Evolutionary conservation across 495 filamentous ascomycete genomes (phyloP).

Genomic region (Trichocladium antarcticum): DNA sequence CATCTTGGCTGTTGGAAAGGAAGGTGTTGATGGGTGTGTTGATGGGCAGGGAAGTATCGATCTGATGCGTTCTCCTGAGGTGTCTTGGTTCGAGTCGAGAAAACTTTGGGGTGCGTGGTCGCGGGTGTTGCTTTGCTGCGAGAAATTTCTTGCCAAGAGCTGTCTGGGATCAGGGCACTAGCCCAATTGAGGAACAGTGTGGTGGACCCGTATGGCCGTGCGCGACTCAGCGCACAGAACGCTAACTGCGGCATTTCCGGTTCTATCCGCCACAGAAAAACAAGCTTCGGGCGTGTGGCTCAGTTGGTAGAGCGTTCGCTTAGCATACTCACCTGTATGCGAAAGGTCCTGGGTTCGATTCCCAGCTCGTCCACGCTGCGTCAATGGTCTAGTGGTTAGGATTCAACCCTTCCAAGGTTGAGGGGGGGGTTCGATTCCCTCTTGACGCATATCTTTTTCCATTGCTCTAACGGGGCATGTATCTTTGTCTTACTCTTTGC

Average conservation of each 20-base stretch:
- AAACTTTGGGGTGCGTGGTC: neutral
- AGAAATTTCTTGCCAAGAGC: slow-evolving; percentile 7
- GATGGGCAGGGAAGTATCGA: neutral
- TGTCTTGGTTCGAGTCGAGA: no score
- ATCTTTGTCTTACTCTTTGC: neutral
- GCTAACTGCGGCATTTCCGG: neutral
- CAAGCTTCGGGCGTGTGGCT: slow-evolving; percentile 10
- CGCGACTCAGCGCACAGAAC: neutral
- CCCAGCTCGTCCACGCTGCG: slow-evolving; percentile 15
- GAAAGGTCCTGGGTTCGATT: slow-evolving; percentile 20
- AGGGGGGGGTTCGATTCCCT: slow-evolving; percentile 19
- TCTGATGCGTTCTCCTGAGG: no score
- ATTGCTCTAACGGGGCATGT: neutral
- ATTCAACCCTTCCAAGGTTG: slow-evolving; percentile 19
- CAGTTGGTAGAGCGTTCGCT: slow-evolving; percentile 17
- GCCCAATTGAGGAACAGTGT: no score
- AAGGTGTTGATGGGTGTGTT: neutral
- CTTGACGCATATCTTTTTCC: slow-evolving; percentile 9
- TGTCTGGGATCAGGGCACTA: no score
- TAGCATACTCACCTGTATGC: slow-evolving; percentile 5
- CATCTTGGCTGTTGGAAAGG: slow-evolving; percentile 2
- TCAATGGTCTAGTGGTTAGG: slow-evolving; percentile 17
- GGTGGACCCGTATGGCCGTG: neutral
- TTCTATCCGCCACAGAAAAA: neutral
- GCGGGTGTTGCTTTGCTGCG: neutral